Evolutionary conservation across 352 stramenopile genomes (phyloP), one percentile per base, ranked within the genome.

Genomic region (Halophytophthora batemanensis): DNA sequence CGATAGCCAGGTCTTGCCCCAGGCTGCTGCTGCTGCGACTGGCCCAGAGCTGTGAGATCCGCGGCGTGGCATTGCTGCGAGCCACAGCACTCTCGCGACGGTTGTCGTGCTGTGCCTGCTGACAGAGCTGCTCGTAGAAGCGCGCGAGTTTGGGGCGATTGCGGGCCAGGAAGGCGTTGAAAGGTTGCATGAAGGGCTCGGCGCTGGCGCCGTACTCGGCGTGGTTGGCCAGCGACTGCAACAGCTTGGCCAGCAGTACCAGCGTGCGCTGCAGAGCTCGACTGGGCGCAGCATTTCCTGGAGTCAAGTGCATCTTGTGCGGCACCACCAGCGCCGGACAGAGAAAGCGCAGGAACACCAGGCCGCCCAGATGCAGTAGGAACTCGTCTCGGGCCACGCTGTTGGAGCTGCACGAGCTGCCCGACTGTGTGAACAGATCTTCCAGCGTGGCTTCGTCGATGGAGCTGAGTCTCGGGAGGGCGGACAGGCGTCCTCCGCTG

Each of bases 221-320:
- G 35, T 89, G 86, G 56, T 91, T 93, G 12, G 82, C 80, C 6
- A 93, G 64, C 46, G 74, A 84, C 66, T 93, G 82, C 51, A 93
- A 78, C 25, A 93, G 49, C 46, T 93, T 93, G 18, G 82, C 82
- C 8, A 90, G 56, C 19, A 93, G 65, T 49, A 93, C 74, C 40
- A 90, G 64, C 14, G 78, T 81, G 18, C 82, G 80, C 31, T 86
- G 78, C 45, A 86, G 70, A 17, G 69, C 50, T 43, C 77, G 80
- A 22, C 58, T 61, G 13, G 80, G 79, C 6, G 66, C 21, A 14
- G 48, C 45, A 12, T 49, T 69, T 23, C 69, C 59, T 1, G 75
- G 79, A 7, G 79, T 87, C 40, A 93, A 54, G 10, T 71, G 65
- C 61, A 88, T 74, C 35, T 87, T 84, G 55, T 90, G 77, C 15